Base-by-base conservation (phyloP, 805 yeast species). In the Priceomyces haplophilus region DNA sequence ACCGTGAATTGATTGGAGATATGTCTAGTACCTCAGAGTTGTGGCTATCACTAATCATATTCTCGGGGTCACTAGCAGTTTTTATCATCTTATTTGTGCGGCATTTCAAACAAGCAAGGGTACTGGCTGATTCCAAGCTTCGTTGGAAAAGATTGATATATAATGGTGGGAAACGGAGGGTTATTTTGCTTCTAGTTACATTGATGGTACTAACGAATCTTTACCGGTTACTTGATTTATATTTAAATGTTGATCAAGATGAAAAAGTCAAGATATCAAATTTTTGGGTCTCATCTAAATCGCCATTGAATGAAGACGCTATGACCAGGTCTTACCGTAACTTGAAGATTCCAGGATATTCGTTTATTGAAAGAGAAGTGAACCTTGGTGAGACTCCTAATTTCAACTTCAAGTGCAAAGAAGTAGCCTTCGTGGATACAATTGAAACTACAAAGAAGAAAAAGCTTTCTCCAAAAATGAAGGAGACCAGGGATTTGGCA, bases 321-420 rank as follows among this genome's bases (percentile, higher is more conserved):
- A 23, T 40, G 7, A 16, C 15, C 13, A 17, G 18, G 17, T 11
- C 19, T 4, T 40, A 19, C 13, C 17, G 16, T 4, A n/a, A 34
- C 2, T 27, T 40, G 6, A 19, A 30, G 15, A 29, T 40, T 18
- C 43, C 43, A 11, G 43, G 43, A 7, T 40, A 40, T 27, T 40
- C 43, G 3, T 40, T 40, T 25, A 34, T 40, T 7, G 53, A 58
- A 42, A 58, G 55, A 3, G 21, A 25, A 31, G 15, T 13, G 30
- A 21, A 37, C 12, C 7, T 15, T 29, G 10, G 25, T 12, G 17
- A 24, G 12, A 4, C 15, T n/a, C n/a, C 33, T 4, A 7, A 13
- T 12, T 24, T 13, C 4, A 12, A 39, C 15, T 39, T 39, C 24
- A 23, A 39, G 10, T 39, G 42, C 33, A 23, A 32, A 3, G 20